Evolutionary conservation across 2,329 filamentous ascomycete genomes (phyloP).

Genomic region (Alternaria gansuensis): DNA sequence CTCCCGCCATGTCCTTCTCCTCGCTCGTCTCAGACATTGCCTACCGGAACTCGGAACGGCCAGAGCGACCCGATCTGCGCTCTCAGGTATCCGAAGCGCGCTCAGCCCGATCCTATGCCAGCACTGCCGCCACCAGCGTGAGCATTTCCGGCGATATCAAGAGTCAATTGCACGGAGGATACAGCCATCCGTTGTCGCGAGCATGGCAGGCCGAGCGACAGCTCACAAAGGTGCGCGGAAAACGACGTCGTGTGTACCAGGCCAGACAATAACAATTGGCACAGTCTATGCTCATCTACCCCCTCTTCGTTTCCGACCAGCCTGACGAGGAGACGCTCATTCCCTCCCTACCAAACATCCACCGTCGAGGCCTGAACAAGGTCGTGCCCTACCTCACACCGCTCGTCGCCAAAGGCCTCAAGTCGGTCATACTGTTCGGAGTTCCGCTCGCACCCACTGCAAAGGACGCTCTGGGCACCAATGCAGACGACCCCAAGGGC

Average conservation of each 20-base stretch:
- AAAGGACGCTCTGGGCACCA: conserved; percentile 91
- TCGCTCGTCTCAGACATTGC: conserved; percentile 62
- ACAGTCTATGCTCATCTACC: conserved; percentile 98
- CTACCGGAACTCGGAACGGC: conserved; percentile 55
- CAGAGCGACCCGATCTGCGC: conserved; percentile 53
- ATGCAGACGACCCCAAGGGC: conserved; percentile 90
- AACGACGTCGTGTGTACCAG: conserved; percentile 2
- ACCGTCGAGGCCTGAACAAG: conserved; percentile 86
- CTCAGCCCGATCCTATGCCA: conserved; percentile 60
- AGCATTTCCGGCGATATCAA: conserved; percentile 62
- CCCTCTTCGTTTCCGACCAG: conserved; percentile 93
- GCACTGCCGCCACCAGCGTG: conserved; percentile 62
- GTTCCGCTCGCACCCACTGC: conserved; percentile 81
- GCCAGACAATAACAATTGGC: conserved; percentile 29
- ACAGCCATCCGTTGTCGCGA: conserved; percentile 61
- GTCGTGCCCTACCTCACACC: conserved; percentile 84
- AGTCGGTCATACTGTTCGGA: conserved; percentile 94
- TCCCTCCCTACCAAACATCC: conserved; percentile 88
- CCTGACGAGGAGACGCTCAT: conserved; percentile 92
- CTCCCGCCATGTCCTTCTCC: conserved; percentile 60
- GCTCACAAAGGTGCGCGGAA: conserved; percentile 57
- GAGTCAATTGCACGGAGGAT: conserved; percentile 62
- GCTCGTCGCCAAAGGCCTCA: conserved; percentile 86
- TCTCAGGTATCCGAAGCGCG: conserved; percentile 58
- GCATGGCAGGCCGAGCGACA: conserved; percentile 64